A percentile compares a stretch with the other conserved stretches of the same genome.
phyloP scores from a whole-genome alignment of 2,329 filamentous ascomycete genomes.

The Cladosporium oxysporum region DNA sequence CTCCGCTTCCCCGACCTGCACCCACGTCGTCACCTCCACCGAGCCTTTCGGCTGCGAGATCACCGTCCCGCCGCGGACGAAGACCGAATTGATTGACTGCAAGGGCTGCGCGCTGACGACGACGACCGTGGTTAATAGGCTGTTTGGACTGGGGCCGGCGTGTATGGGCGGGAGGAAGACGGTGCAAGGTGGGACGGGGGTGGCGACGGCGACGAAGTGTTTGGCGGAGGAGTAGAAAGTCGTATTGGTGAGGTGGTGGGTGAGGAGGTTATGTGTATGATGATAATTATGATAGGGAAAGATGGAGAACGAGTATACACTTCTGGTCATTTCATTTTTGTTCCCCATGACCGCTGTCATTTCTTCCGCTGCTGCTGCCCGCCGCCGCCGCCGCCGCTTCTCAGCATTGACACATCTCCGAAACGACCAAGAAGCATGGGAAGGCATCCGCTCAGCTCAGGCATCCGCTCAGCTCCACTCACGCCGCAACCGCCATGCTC shows the following conservation, averaged over 20 bases:
- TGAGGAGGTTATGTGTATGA: neutral
- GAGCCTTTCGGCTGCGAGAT: constrained; percentile 11
- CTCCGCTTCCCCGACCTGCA: neutral
- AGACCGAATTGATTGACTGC: neutral
- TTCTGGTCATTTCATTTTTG: too few species aligned
- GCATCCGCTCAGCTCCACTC: too few species aligned
- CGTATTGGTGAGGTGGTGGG: too few species aligned
- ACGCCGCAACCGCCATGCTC: too few species aligned
- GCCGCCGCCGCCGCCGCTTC: neutral
- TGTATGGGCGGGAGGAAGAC: constrained; percentile 8
- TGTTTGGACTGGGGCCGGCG: neutral
- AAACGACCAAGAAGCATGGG: too few species aligned
- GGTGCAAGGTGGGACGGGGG: neutral
- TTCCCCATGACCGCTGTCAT: too few species aligned
- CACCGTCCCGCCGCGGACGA: neutral
- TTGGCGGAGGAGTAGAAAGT: neutral
- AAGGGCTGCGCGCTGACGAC: constrained; percentile 10
- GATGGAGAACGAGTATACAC: too few species aligned
- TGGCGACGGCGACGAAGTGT: neutral
- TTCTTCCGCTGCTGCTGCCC: too few species aligned
- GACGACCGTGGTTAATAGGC: neutral
- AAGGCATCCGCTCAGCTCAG: too few species aligned
- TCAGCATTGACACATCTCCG: neutral
- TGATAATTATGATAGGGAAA: too few species aligned
- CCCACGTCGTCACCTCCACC: constrained; percentile 4